Conservation (phyloP, 805 yeast species). For the Kluyveromyces siamensis region DNA sequence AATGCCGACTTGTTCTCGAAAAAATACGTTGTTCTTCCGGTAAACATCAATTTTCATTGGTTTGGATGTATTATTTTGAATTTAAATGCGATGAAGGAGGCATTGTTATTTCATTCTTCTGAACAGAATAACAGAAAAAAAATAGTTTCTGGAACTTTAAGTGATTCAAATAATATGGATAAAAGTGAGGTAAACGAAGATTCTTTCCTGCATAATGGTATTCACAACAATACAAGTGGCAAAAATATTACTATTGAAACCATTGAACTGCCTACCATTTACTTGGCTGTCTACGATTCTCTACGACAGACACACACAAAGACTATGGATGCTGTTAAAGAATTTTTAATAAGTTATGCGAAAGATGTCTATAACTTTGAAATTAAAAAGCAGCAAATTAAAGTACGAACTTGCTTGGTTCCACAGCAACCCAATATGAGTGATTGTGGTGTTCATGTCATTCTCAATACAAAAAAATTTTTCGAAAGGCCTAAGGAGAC, state of each 20-base stretch:
- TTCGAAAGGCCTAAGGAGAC: constrained; percentile 41
- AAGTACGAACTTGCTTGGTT: constrained; percentile 43
- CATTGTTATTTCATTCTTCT: background rate
- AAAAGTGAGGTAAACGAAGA: background rate
- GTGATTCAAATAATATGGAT: background rate
- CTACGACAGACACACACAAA: constrained; percentile 46
- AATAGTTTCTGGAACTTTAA: background rate
- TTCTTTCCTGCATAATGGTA: constrained; percentile 1
- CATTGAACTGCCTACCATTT: constrained; percentile 18
- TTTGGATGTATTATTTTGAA: constrained; percentile 64
- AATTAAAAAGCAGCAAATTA: constrained; percentile 39
- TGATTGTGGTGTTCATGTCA: constrained; percentile 92
- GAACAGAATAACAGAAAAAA: background rate
- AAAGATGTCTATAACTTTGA: constrained; percentile 46
- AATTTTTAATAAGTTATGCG: constrained; percentile 61
- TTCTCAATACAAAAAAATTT: constrained; percentile 59
- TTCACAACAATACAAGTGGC: background rate
- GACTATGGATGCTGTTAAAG: constrained; percentile 45
- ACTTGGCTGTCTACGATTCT: constrained; percentile 68
- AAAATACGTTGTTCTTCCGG: constrained; percentile 64
- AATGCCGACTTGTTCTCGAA: constrained; percentile 54
- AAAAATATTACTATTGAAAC: background rate
- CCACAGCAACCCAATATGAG: constrained; percentile 83
- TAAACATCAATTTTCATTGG: constrained; percentile 82
- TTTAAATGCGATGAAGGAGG: constrained; percentile 27